Base-by-base conservation (phyloP, 2,329 filamentous ascomycete species). In the Chaetomiaceae sp. region DNA sequence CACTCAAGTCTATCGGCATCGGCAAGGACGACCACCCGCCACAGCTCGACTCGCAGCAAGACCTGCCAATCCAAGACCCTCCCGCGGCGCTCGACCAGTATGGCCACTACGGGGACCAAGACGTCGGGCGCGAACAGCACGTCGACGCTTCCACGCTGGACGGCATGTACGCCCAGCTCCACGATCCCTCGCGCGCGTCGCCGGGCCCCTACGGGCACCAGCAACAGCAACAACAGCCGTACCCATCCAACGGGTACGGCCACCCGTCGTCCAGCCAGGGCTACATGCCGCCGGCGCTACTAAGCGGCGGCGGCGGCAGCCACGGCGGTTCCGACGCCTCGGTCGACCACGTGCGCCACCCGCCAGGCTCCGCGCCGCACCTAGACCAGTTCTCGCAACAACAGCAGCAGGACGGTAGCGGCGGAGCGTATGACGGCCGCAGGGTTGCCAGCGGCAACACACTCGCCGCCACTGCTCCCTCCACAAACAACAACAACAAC, bases 1-100 rank as follows among this genome's bases (percentile, higher is more conserved):
- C 81, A 3, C 65, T 84, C 57, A 84, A 79, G 60, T 72, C 76
- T 1, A 81, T 87, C 51, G 78, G 78, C 7, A 65, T 82, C 55
- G 65, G 77, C 58, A 75, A 76, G 66, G 72, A 83, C 40, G 62
- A 75, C 57, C 58, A 70, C 53, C 56, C 73, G 45, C 62, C 72
- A 50, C 64, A 74, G 43, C 62, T 73, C 50, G 63, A 71, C 56
- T 73, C 79, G 38, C 79, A 73, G 60, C 74, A 66, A 52, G 75
- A 72, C 49, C 59, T 78, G 7, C 72, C 75, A 0, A 74, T 74
- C 15, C 75, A 79, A 56, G 69, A 77, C 2, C 68, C 68, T 2
- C 64, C 68, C 2, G 59, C 63, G 15, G 59, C 63, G 15, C 54
- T 58, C 8, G 66, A 68, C 27, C 64, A 65, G 29, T 65, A 66